Conservation (phyloP, 2,329 filamentous ascomycete species). For the Diaporthe capsici region DNA sequence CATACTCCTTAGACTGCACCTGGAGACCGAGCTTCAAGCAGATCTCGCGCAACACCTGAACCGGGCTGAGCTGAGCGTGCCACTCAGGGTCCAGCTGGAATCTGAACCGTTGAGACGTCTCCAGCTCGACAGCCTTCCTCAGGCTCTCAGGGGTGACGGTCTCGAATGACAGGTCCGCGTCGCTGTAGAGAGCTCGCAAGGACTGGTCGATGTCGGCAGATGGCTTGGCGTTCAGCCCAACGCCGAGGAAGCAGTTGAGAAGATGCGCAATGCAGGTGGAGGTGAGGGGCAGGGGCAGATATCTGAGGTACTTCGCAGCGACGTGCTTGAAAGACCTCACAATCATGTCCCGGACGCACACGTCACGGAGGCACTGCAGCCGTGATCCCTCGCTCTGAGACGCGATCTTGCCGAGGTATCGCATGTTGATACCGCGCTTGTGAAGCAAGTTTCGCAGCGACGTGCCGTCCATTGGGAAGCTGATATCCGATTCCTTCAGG, state of each 20-base stretch:
- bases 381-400: constrained; percentile 78
- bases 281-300: constrained; percentile 84
- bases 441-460: constrained; percentile 91
- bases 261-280: constrained; percentile 86
- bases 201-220: constrained; percentile 81
- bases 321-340: constrained; percentile 97
- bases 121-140: constrained; percentile 76
- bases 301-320: constrained; percentile 82
- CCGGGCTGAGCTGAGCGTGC: constrained; percentile 75
- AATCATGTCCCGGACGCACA: constrained; percentile 93
- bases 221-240: constrained; percentile 82
- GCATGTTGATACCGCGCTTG: constrained; percentile 96
- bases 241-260: constrained; percentile 92
- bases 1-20: constrained; percentile 83
- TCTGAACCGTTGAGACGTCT: constrained; percentile 82
- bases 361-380: constrained; percentile 81
- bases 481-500: constrained; percentile 90
- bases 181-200: constrained; percentile 82
- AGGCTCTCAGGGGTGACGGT: constrained; percentile 81
- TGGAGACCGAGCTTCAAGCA: constrained; percentile 92
- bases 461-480: constrained; percentile 98
- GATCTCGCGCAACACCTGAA: constrained; percentile 91
- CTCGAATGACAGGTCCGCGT: constrained; percentile 86
- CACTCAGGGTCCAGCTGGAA: constrained; percentile 80
- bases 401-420: constrained; percentile 92